These are phyloP conservation scores for Fomitopsis pulvina DNA, from an alignment of 768 basidiomycete genomes.

Conservation along the genomic window DNA sequence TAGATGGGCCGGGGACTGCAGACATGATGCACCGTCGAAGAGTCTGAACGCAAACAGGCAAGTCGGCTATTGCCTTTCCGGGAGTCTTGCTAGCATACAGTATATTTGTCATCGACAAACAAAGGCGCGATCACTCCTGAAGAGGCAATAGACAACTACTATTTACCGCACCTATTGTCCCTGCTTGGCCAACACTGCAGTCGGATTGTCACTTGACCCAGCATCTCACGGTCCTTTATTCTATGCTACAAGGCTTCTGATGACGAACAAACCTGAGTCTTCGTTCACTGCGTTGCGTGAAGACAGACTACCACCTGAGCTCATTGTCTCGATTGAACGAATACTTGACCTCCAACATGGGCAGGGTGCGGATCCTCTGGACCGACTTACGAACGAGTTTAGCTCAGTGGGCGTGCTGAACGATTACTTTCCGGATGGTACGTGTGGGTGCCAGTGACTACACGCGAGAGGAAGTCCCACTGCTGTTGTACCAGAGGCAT, in stretches of 20 bases:
- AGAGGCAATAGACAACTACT: too few relatives aligned
- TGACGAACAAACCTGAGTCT: slow-evolving; percentile 3
- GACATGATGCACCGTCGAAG: too few relatives aligned
- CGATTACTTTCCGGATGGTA: slow-evolving; percentile 76
- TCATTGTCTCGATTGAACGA: slow-evolving; percentile 64
- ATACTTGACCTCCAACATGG: slow-evolving; percentile 50
- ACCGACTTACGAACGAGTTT: slow-evolving; percentile 52
- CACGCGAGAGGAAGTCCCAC: neutral
- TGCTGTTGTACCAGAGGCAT: slow-evolving; percentile 48
- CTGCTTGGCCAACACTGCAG: too few relatives aligned
- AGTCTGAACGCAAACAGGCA: too few relatives aligned
- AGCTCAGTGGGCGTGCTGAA: slow-evolving; percentile 50
- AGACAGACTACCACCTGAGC: slow-evolving; percentile 57
- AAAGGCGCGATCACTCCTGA: too few relatives aligned
- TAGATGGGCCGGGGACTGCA: too few relatives aligned
- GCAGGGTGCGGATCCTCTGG: slow-evolving; percentile 45
- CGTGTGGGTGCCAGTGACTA: slow-evolving; percentile 13
- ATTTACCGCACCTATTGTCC: too few relatives aligned
- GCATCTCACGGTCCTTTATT: neutral
- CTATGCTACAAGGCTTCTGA: neutral
- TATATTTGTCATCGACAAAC: too few relatives aligned
- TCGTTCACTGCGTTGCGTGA: slow-evolving; percentile 11
- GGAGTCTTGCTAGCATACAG: too few relatives aligned
- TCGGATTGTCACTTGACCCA: too few relatives aligned
- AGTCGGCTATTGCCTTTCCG: too few relatives aligned